These are phyloP conservation scores for Saccharomycopsis lassenensis DNA, from an alignment of 805 yeast species.

Conservation along the genomic window DNA sequence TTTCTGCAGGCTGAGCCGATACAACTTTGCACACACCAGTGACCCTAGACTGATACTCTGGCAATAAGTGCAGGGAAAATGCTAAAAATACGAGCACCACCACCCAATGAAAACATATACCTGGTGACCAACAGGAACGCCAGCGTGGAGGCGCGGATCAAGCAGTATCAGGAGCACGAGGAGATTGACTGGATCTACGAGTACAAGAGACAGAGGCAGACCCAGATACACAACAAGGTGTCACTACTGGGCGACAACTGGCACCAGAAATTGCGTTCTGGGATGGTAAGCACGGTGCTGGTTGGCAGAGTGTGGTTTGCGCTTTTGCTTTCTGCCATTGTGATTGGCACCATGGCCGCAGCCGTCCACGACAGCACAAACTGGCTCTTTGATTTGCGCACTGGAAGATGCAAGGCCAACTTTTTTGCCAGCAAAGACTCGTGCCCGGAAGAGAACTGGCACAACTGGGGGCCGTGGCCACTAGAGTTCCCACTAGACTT, in stretches of 20 bases:
- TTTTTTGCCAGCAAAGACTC: slow-evolving; percentile 11
- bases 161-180: slow-evolving; percentile 8
- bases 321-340: slow-evolving; percentile 22
- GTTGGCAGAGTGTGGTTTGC: too few relatives aligned
- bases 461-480: slow-evolving; percentile 17
- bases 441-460: slow-evolving; percentile 22
- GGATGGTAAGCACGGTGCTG: slow-evolving; percentile 10
- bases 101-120: too few relatives aligned
- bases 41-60: too few relatives aligned
- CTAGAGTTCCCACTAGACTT: background rate
- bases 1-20: too few relatives aligned
- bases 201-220: slow-evolving; percentile 9
- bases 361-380: slow-evolving; percentile 10
- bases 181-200: slow-evolving; percentile 18
- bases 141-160: too few relatives aligned
- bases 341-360: slow-evolving; percentile 10
- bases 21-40: too few relatives aligned
- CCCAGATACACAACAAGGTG: background rate
- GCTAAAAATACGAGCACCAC: too few relatives aligned
- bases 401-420: slow-evolving; percentile 12
- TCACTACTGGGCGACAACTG: background rate
- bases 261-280: background rate
- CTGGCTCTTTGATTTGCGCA: slow-evolving; percentile 16
- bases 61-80: too few relatives aligned
- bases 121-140: too few relatives aligned